A percentile compares a stretch with the other conserved stretches of the same genome.
Evolutionary conservation across 805 yeast genomes (phyloP).

Genomic region (Zygosaccharomyces siamensis): DNA sequence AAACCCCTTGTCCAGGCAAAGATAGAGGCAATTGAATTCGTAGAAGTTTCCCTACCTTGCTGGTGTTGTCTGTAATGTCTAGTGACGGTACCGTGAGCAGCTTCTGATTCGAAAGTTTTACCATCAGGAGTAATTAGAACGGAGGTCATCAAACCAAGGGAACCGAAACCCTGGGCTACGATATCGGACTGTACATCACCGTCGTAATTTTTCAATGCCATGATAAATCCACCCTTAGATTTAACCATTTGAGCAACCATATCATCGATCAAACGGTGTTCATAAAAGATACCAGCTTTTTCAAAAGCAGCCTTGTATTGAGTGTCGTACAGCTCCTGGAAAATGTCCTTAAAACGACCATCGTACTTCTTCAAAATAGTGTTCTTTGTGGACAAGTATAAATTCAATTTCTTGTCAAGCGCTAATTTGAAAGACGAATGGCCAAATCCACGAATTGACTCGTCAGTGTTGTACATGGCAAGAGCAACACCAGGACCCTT

Average conservation of each 20-base stretch:
- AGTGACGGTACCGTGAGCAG: conserved; percentile 85
- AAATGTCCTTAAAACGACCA: conserved; percentile 77
- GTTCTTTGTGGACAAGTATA: conserved; percentile 70
- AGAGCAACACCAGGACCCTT: conserved; percentile 62
- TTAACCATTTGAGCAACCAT: conserved; percentile 88
- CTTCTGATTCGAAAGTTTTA: conserved; percentile 78
- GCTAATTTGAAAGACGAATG: conserved; percentile 77
- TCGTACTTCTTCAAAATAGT: conserved; percentile 78
- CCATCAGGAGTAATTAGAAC: conserved; percentile 82
- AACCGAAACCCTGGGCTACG: conserved; percentile 84
- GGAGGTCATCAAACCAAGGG: conserved; percentile 80
- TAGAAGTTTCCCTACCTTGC: conserved; percentile 76
- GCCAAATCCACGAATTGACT: conserved; percentile 71
- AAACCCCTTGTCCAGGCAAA: conserved; percentile 87
- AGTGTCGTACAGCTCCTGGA: conserved; percentile 58
- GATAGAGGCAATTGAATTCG: conserved; percentile 80
- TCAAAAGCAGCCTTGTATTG: conserved; percentile 56
- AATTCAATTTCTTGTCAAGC: conserved; percentile 53
- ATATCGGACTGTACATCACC: conserved; percentile 85
- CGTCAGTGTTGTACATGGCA: conserved; percentile 82
- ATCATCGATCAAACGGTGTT: conserved; percentile 79
- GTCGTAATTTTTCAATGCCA: conserved; percentile 80
- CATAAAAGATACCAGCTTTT: conserved; percentile 59
- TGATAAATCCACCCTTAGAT: conserved; percentile 75
- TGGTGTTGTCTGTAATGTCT: conserved; percentile 81